phyloP scores from a whole-genome alignment of 2,329 filamentous ascomycete genomes.

The Stagonosporopsis cucurbitacearum region DNA sequence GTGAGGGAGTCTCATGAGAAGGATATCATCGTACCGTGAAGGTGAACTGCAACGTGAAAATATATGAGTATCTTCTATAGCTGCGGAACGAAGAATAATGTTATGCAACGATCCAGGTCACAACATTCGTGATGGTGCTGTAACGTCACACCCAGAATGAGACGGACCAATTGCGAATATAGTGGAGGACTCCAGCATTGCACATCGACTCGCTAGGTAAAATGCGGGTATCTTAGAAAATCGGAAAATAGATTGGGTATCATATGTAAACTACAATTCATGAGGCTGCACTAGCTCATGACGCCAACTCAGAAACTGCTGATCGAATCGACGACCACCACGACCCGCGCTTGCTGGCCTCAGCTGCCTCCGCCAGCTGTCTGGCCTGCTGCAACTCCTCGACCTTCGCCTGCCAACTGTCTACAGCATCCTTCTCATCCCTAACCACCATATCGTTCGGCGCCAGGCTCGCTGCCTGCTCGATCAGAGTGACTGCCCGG shows the following conservation, averaged over 20 bases:
- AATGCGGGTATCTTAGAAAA: background rate
- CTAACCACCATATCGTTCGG: slow-evolving; percentile 28
- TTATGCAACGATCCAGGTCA: too few species aligned
- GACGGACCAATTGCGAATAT: too few species aligned
- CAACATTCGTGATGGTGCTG: too few species aligned
- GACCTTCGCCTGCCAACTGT: slow-evolving; percentile 26
- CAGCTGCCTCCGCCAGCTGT: background rate
- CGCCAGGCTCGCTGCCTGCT: slow-evolving; percentile 26
- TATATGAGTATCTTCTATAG: too few species aligned
- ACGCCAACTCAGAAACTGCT: slow-evolving; percentile 12
- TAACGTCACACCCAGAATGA: too few species aligned
- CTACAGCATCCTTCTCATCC: slow-evolving; percentile 28
- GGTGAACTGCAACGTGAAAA: too few species aligned
- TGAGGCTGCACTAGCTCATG: slow-evolving; percentile 14
- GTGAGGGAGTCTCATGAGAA: background rate
- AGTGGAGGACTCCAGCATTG: too few species aligned
- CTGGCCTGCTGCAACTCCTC: slow-evolving; percentile 3
- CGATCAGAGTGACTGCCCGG: slow-evolving; percentile 25
- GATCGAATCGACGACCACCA: slow-evolving; percentile 14
- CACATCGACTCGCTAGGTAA: too few species aligned
- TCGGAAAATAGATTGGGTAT: slow-evolving; percentile 10
- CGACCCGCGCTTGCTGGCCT: background rate
- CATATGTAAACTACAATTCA: slow-evolving; percentile 2
- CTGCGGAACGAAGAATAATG: too few species aligned
- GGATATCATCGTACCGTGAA: background rate